Base-by-base conservation (phyloP, 2,329 filamentous ascomycete genomes). In the Ceratocystis colombiana region DNA sequence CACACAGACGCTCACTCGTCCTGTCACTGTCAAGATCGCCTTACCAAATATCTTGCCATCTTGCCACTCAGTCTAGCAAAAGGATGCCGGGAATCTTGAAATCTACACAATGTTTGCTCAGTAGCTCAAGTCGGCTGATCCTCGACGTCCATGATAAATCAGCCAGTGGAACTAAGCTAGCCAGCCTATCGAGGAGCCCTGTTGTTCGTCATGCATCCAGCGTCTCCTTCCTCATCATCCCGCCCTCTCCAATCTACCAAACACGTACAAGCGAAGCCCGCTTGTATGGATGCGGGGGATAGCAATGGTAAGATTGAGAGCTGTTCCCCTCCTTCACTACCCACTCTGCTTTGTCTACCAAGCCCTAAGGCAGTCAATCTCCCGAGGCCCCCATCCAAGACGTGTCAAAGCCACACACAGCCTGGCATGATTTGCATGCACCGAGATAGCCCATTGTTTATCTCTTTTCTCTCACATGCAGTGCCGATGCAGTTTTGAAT, bases 401-500 rank as follows among this genome's bases (percentile, higher is more conserved):
- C 48, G n/a, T 50, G 48, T 20, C 8, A 25, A 5, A 25, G 48
- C 20, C 48, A 53, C 15, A 53, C 22, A 53, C 25, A 25, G 55
- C 5, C 55, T 30, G 55, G 55, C 55, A 20, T 37, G 28, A 37
- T 59, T 28, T 59, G 28, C 55, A 59, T 59, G 55, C 55, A 20
- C 25, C 28, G 17, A 59, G 55, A 59, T 37, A 20, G 55, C 30
- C 12, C 28, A 10, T 20, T 37, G 55, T 37, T 59, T 37, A 59
- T 59, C 55, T n/a, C 25, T 59, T 59, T 30, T 30, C 33, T 59
- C 55, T 25, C 25, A n/a, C 28, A 59, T 59, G 55, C 55, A 59
- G 55, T n/a, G 6, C 28, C 15, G 17, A n/a, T 53, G 20, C 28
- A 59, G 25, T 30, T 41, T 59, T 59, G 55, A 37, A 59, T 59